Percentiles rank a stretch among this genome's conserved stretches.
Conservation (phyloP, 2,329 filamentous ascomycete species). For the Teratosphaeria destructans region DNA sequence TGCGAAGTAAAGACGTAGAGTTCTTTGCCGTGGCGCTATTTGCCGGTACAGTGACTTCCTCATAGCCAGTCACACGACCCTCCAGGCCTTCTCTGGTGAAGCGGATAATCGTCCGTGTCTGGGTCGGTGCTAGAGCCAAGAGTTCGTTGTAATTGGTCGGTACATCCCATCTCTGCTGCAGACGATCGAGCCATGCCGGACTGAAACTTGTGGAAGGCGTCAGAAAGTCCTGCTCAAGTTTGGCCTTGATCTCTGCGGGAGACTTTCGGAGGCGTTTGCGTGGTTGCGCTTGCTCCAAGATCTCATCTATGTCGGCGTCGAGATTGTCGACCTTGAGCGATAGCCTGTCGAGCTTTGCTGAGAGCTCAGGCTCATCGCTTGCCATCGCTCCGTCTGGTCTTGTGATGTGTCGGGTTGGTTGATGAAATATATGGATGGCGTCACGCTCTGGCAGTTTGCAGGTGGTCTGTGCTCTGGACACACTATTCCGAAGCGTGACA, state of each 20-base stretch:
- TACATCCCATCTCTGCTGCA: slow-evolving; percentile 85
- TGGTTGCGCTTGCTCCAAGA: slow-evolving; percentile 45
- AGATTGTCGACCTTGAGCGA: slow-evolving; percentile 28
- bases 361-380: not conserved
- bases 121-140: slow-evolving; percentile 78
- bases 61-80: slow-evolving; percentile 85
- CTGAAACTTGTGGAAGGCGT: slow-evolving; percentile 72
- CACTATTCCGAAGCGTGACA: too few relatives aligned
- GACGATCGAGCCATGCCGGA: slow-evolving; percentile 71
- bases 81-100: slow-evolving; percentile 88
- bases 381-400: not conserved
- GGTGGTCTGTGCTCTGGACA: not conserved
- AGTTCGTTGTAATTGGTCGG: slow-evolving; percentile 72
- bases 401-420: not conserved
- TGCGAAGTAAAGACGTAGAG: slow-evolving; percentile 77
- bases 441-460: not conserved
- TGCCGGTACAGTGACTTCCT: slow-evolving; percentile 83
- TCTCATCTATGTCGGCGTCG: slow-evolving; percentile 42
- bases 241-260: slow-evolving; percentile 53
- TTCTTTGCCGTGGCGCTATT: slow-evolving; percentile 89
- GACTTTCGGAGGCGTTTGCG: slow-evolving; percentile 45
- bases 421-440: not conserved
- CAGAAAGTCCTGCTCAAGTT: slow-evolving; percentile 68
- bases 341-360: slow-evolving; percentile 32
- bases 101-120: slow-evolving; percentile 86